Conservation (phyloP, 768 basidiomycete species). For the Xerocomus potaroensis region DNA sequence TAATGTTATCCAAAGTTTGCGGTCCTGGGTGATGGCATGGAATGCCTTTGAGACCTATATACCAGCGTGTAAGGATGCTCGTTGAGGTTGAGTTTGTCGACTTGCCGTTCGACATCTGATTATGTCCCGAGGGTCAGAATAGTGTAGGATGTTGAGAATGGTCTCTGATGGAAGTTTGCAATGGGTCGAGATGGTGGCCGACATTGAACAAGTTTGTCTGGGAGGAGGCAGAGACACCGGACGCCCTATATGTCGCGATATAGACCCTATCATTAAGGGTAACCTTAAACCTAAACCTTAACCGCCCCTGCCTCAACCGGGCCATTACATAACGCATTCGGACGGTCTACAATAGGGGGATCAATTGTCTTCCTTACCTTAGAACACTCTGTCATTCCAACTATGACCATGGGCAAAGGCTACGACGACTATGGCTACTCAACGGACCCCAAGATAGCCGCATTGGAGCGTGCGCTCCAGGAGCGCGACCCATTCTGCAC, state of each 20-base stretch:
- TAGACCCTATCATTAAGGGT: no score
- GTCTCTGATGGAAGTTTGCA: not conserved
- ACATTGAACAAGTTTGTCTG: not conserved
- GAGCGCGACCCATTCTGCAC: not conserved
- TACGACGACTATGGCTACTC: no score
- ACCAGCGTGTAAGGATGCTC: not conserved
- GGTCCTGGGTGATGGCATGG: not conserved
- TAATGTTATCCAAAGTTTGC: not conserved
- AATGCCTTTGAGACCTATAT: slow-evolving; percentile 11
- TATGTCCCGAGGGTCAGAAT: not conserved
- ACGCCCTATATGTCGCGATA: no score
- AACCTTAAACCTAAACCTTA: no score
- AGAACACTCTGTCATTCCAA: no score
- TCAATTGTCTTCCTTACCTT: no score
- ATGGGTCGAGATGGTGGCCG: not conserved
- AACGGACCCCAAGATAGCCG: not conserved
- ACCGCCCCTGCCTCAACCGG: no score
- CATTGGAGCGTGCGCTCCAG: not conserved
- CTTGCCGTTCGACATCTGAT: slow-evolving; percentile 2
- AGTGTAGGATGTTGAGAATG: not conserved
- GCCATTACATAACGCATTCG: no score
- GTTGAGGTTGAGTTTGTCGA: not conserved
- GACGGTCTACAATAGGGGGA: no score
- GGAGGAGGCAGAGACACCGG: no score
- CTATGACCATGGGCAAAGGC: no score